Percentiles rank a stretch among this genome's conserved stretches.
phyloP scores from a whole-genome alignment of 139 green algal species.

The Zygnema circumcarinatum region DNA sequence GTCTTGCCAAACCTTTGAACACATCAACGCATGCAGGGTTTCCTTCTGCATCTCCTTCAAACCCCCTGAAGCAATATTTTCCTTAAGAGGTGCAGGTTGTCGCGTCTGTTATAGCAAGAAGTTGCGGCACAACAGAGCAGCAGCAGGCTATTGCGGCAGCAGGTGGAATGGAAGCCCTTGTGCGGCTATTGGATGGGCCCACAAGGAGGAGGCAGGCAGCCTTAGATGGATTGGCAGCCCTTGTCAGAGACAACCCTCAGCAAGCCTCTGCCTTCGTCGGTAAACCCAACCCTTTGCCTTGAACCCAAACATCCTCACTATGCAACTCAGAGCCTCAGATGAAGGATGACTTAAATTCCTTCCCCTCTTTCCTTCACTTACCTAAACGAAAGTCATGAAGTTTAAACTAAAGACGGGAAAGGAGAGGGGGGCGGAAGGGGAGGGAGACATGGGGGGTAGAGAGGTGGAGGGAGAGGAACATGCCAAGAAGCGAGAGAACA shows the following conservation, averaged over 20 bases:
- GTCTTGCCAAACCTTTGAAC: too few species aligned
- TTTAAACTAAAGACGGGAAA: too few species aligned
- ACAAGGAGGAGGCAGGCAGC: constrained; percentile 60
- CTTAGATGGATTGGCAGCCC: constrained; percentile 67
- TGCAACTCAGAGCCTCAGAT: too few species aligned
- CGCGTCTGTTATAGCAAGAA: constrained; percentile 67
- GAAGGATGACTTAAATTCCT: too few species aligned
- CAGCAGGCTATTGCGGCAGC: constrained; percentile 30
- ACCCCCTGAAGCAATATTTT: too few species aligned
- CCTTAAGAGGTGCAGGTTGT: too few species aligned
- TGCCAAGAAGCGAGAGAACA: neutral
- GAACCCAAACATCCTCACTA: constrained; percentile 15
- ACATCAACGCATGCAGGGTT: too few species aligned
- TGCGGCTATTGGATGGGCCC: constrained; percentile 55
- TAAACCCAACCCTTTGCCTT: too few species aligned
- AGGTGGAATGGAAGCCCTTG: constrained; percentile 58
- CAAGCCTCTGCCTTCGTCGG: constrained; percentile 50
- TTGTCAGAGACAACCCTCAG: constrained; percentile 63
- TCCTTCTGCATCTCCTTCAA: too few species aligned
- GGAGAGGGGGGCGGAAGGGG: neutral
- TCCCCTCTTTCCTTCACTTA: too few species aligned
- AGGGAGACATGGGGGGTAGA: neutral
- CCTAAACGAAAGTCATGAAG: too few species aligned
- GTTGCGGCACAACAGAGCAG: constrained; percentile 63
- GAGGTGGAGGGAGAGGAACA: neutral